These are phyloP conservation scores for Clarireedia paspali DNA, from an alignment of 2,329 filamentous ascomycete species.

Conservation along the genomic window DNA sequence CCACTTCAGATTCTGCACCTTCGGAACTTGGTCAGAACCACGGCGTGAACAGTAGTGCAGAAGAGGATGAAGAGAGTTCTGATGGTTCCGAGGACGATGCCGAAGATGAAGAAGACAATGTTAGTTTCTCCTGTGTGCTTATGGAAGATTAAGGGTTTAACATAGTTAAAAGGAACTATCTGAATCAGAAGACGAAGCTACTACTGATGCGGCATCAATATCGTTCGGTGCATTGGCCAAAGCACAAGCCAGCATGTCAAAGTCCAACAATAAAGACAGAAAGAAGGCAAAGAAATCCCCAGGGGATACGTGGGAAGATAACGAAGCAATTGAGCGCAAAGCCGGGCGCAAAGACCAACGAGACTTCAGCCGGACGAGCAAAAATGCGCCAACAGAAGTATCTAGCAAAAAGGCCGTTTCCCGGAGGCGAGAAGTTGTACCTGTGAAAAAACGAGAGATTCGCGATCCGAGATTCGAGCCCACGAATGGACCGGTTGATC, in stretches of 20 bases:
- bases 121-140: background rate
- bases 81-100: constrained; percentile 28
- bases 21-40: constrained; percentile 31
- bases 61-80: constrained; percentile 29
- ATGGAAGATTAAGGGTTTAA: background rate
- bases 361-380: constrained; percentile 53
- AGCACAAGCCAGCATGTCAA: constrained; percentile 63
- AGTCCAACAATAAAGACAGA: constrained; percentile 26
- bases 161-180: constrained; percentile 14
- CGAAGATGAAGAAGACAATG: constrained; percentile 14
- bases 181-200: constrained; percentile 11
- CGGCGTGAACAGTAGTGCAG: constrained; percentile 28
- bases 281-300: constrained; percentile 32
- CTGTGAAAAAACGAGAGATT: constrained; percentile 46
- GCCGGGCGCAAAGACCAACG: constrained; percentile 31
- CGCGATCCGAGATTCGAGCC: constrained; percentile 89
- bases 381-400: constrained; percentile 81
- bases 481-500: constrained; percentile 47
- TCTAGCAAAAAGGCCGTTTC: constrained; percentile 79
- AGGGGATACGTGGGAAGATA: constrained; percentile 29
- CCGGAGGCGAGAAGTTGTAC: constrained; percentile 67
- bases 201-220: constrained; percentile 44
- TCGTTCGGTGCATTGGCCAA: constrained; percentile 88
- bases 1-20: constrained; percentile 28
- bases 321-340: constrained; percentile 36